Base-by-base conservation (phyloP, 768 basidiomycete species). In the Boletus rex-veris region DNA sequence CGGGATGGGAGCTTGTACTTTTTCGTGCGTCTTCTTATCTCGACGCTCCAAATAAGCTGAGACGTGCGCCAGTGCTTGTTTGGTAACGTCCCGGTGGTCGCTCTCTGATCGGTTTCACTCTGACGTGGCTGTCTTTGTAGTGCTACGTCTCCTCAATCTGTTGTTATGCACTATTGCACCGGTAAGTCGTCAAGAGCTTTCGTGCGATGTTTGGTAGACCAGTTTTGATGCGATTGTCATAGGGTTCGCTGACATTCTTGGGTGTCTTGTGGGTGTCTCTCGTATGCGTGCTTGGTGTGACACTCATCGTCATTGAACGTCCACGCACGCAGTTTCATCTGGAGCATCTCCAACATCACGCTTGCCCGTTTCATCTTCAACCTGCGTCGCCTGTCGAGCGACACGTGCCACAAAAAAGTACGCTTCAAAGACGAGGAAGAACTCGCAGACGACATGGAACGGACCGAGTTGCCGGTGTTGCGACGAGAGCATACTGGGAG, bases 341-440 rank as follows among this genome's bases (percentile, higher is more conserved):
- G 74, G 74, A 68, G 73, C 33, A 42, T 66, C 19, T 61, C 63
- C 37, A 74, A 72, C 28, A 55, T 71, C 5, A 67, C 67, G 15
- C 61, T 72, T 2, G 58, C 74, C 1, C 63, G 63, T 30, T 67
- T 75, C 24, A 66, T 74, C 37, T 39, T 75, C 30, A 67, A 74
- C 37, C 47, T 73, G 18, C 66, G 74, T 36, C 59, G 66, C 1
- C 11, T 63, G 7, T 50, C 60, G 4, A n/a, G 0, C 19, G 10
- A 39, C 1, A 16, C 24, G 21, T 10, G 7, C 14, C 16, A 46
- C 18, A 12, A 24, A 5, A 15, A 28, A 4, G 9, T 10, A 3
- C 15, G 12, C 9, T 35, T 35, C 12, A 30, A 21, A 6, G 19
- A 16, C 1, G 48, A 49, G 7, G 36, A 4, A 0, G 50, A 39